These are phyloP conservation scores for Phaffia australis DNA, from an alignment of 768 basidiomycete genomes.

Conservation along the genomic window DNA sequence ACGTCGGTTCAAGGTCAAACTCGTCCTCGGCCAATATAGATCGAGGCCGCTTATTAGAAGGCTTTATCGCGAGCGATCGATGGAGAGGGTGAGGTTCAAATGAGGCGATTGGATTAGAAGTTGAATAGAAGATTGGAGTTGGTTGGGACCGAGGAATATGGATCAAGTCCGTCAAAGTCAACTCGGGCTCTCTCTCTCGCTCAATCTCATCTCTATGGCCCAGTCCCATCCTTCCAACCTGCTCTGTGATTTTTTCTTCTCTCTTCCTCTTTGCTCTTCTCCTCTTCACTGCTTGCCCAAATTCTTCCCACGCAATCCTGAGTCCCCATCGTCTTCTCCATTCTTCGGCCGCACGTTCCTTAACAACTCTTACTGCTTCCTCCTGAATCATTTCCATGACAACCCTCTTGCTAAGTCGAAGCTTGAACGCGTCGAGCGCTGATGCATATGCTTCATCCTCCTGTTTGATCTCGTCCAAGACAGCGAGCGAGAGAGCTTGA, in stretches of 20 bases:
- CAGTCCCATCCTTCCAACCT: conserved; percentile 16
- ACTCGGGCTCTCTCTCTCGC: no score
- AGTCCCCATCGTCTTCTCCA: not conserved
- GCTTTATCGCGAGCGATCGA: no score
- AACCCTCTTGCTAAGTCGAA: not conserved
- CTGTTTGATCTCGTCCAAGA: not conserved
- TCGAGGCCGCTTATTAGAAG: no score
- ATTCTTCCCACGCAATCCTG: not conserved
- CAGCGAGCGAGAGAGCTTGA: not conserved
- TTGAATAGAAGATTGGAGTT: no score
- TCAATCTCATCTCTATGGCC: not conserved
- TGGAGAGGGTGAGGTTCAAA: no score
- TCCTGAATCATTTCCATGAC: not conserved
- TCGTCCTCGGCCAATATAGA: no score
- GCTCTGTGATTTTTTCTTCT: not conserved
- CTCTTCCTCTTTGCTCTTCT: not conserved
- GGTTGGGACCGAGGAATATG: no score
- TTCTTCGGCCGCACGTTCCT: conserved; percentile 4
- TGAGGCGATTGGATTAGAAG: no score
- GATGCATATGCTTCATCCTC: not conserved
- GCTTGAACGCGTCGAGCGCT: not conserved
- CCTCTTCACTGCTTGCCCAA: not conserved
- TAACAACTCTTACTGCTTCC: not conserved
- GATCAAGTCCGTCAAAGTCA: no score
- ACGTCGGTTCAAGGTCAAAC: no score